Evolutionary conservation across 2,329 filamentous ascomycete species (phyloP).

Genomic region (Chaetomiaceae sp.): DNA sequence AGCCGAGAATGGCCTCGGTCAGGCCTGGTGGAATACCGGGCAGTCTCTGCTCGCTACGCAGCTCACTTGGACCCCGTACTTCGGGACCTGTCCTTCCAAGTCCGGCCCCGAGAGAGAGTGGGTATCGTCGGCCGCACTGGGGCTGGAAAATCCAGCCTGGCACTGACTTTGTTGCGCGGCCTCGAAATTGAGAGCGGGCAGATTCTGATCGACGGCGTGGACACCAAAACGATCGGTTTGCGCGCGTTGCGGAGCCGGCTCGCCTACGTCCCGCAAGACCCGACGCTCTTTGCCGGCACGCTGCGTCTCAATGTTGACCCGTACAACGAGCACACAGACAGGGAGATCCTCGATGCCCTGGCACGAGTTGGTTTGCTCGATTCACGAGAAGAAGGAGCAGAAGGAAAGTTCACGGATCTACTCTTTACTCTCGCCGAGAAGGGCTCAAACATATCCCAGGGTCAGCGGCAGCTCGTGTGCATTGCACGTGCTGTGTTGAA

Average conservation of each 20-base stretch:
- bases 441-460: slow-evolving; percentile 15
- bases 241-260: neutral
- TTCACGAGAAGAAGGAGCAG: neutral
- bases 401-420: slow-evolving; percentile 8
- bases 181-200: neutral
- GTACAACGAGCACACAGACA: slow-evolving; percentile 10
- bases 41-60: slow-evolving; percentile 18
- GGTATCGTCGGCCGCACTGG: slow-evolving; percentile 9
- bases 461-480: slow-evolving; percentile 16
- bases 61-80: slow-evolving; percentile 19
- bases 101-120: neutral
- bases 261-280: slow-evolving; percentile 30
- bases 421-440: slow-evolving; percentile 7
- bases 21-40: slow-evolving; percentile 14
- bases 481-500: slow-evolving; percentile 13
- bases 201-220: slow-evolving; percentile 2
- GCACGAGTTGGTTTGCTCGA: slow-evolving; percentile 6
- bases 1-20: slow-evolving; percentile 12
- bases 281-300: slow-evolving; percentile 12
- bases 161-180: neutral
- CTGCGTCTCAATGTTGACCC: slow-evolving; percentile 16
- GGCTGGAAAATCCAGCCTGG: neutral
- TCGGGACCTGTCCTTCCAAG: neutral
- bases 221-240: neutral
- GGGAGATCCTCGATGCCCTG: slow-evolving; percentile 8